Conservation (phyloP, 306 rosid species). For the Ochetophila trinervis region DNA sequence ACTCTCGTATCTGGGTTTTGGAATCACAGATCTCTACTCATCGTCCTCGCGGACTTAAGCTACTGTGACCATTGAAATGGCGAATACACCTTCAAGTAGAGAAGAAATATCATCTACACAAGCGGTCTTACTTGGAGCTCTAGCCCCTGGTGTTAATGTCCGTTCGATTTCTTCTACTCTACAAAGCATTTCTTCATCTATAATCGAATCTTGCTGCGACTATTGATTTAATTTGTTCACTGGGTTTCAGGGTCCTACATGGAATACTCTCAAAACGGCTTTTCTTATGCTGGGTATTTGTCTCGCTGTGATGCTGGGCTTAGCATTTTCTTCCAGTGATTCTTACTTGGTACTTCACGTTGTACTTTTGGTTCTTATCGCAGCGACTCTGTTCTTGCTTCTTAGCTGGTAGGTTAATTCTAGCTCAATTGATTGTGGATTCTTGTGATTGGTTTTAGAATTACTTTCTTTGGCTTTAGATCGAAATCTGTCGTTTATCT, state of each 20-base stretch:
- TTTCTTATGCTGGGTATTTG: constrained; percentile 74
- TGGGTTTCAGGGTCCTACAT: constrained; percentile 67
- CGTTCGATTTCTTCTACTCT: constrained; percentile 16
- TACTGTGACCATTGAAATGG: too few relatives aligned
- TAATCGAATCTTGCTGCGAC: background rate
- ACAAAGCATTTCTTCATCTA: background rate
- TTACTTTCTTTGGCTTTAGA: background rate
- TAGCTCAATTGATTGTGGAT: constrained; percentile 2
- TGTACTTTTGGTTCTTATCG: constrained; percentile 63
- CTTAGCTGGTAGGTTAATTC: constrained; percentile 67
- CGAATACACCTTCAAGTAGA: constrained; percentile 25
- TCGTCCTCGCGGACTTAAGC: too few relatives aligned
- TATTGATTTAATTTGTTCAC: background rate
- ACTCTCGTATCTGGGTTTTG: too few relatives aligned
- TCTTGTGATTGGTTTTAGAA: background rate
- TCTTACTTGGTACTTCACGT: constrained; percentile 75
- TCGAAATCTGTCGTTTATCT: background rate
- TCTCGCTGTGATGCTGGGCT: constrained; percentile 68
- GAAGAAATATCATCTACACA: constrained; percentile 62
- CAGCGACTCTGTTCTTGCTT: constrained; percentile 67
- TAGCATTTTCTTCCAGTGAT: constrained; percentile 87
- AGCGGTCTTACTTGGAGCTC: constrained; percentile 83
- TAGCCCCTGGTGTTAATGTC: constrained; percentile 91
- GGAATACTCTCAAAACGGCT: constrained; percentile 64
- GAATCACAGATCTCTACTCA: too few relatives aligned